phyloP scores from a whole-genome alignment of 176 grass and related monocot species.

The Echinochloa phyllopogon region DNA sequence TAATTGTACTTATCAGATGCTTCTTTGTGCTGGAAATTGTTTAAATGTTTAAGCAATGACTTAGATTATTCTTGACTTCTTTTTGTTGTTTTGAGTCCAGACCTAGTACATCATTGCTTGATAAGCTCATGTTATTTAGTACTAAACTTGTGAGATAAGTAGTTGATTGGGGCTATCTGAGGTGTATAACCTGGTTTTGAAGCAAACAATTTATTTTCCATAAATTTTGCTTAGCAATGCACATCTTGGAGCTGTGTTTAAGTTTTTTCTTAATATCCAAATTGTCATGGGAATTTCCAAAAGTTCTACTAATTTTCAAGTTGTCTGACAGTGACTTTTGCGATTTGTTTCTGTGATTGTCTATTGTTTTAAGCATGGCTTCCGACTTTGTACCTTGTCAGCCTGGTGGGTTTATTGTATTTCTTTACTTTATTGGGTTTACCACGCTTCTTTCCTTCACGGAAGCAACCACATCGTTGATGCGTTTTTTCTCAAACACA shows the following conservation, averaged over 20 bases:
- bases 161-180: background rate
- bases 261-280: constrained; percentile 21
- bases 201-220: background rate
- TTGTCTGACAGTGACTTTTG: background rate
- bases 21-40: constrained; percentile 4
- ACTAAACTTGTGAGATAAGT: background rate
- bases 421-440: constrained; percentile 28
- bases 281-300: background rate
- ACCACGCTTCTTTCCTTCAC: background rate
- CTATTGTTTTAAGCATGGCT: constrained; percentile 17
- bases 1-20: background rate
- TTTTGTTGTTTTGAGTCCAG: background rate
- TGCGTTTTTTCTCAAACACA: background rate
- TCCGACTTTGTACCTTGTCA: background rate
- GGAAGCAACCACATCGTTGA: background rate
- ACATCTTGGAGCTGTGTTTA: background rate
- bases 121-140: constrained; percentile 6
- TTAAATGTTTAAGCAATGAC: background rate
- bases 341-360: background rate
- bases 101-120: background rate
- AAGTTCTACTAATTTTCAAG: background rate
- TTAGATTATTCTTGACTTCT: background rate
- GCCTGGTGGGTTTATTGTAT: background rate
- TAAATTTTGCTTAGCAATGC: background rate
- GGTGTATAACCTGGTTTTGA: background rate